phyloP scores from a whole-genome alignment of 768 basidiomycete species.

The Termitomyces sp. region DNA sequence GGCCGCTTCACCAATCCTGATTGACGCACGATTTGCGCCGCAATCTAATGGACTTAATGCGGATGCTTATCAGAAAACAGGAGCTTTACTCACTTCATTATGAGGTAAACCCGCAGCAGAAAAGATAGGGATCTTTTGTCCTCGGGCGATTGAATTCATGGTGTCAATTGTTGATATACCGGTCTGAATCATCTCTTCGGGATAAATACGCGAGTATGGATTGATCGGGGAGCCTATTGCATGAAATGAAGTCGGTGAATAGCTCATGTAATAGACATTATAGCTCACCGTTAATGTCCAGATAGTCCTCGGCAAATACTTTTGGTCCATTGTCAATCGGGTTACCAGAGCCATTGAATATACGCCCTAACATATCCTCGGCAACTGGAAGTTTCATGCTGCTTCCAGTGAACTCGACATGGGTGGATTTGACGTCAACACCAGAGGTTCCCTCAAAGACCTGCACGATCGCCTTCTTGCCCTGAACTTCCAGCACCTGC shows the following conservation, averaged over 20 bases:
- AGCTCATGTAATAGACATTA: constrained; percentile 2
- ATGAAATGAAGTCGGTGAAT: constrained; percentile 8
- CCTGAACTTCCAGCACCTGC: constrained; percentile 96
- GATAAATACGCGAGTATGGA: constrained; percentile 97
- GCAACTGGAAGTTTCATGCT: constrained; percentile 99
- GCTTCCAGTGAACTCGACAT: constrained; percentile 96
- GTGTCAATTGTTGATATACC: constrained; percentile 98
- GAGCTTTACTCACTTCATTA: constrained; percentile 69
- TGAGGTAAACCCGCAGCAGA: constrained; percentile 98
- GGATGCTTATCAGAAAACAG: constrained; percentile 1
- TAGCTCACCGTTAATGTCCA: constrained; percentile 92
- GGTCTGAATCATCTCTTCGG: constrained; percentile 99
- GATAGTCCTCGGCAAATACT: constrained; percentile 98
- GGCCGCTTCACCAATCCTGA: constrained; percentile 96
- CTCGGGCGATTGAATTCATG: constrained; percentile 99
- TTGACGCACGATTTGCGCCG: constrained; percentile 99
- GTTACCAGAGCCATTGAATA: constrained; percentile 98
- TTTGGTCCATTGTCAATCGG: constrained; percentile 99
- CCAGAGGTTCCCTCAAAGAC: constrained; percentile 99
- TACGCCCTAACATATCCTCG: constrained; percentile 98
- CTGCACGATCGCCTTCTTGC: constrained; percentile 98
- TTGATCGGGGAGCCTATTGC: constrained; percentile 91
- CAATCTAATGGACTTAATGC: constrained; percentile 57
- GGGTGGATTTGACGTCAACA: constrained; percentile 95
- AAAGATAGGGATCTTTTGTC: constrained; percentile 99